Percentiles rank a stretch among this genome's conserved stretches.
Evolutionary conservation across 371 early-diverging fungal species (phyloP).

Genomic region (Mucor circinelloides): DNA sequence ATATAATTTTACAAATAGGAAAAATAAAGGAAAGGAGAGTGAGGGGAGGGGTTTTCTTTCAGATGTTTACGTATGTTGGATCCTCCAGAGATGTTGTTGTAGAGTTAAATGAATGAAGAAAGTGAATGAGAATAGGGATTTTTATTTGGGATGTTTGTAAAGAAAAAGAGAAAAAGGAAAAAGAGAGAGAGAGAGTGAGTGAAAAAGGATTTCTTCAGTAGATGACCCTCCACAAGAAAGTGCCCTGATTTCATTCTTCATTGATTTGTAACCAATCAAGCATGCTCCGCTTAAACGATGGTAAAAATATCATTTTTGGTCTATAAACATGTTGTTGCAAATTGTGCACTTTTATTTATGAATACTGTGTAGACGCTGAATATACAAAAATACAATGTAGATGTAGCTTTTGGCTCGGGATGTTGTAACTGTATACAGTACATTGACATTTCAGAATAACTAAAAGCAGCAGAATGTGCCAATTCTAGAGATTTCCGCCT

Average conservation of each 20-base stretch:
- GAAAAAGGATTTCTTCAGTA: background rate
- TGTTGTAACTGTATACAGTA: no score
- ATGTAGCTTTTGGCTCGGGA: background rate
- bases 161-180: background rate
- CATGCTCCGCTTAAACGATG: conserved; percentile 1
- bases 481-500: no score
- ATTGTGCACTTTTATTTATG: background rate
- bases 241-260: conserved; percentile 7
- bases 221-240: background rate
- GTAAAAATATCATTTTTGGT: background rate
- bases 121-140: background rate
- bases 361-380: no score
- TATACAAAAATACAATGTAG: background rate
- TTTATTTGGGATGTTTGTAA: background rate
- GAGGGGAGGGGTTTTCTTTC: background rate
- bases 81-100: background rate
- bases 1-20: background rate
- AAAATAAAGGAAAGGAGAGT: conserved; percentile 4
- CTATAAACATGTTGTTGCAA: background rate
- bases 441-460: no score
- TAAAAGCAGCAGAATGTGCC: no score
- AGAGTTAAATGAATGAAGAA: background rate
- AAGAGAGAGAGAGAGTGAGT: background rate
- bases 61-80: background rate
- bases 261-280: conserved; percentile 1